Conservation (phyloP, 352 stramenopile genomes). For the Globisporangium apiculatum region DNA sequence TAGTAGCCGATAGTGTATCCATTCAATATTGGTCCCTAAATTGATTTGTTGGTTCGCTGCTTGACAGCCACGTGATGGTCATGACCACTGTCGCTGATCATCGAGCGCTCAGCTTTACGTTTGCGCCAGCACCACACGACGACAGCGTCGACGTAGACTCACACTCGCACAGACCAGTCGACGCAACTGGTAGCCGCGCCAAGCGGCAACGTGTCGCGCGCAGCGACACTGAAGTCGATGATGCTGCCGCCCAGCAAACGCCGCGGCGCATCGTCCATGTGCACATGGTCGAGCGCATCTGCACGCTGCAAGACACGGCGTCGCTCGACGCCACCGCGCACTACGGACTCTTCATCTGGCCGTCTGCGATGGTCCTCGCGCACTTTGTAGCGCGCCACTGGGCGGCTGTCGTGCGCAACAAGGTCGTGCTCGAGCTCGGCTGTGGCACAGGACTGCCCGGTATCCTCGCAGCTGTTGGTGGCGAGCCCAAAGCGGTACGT, state of each 20-base stretch:
- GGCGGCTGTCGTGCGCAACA: slow-evolving; percentile 17
- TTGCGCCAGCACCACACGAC: background rate
- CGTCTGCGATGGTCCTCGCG: slow-evolving; percentile 42
- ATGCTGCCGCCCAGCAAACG: background rate
- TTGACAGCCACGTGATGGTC: no score
- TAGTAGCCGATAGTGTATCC: no score
- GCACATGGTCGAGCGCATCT: slow-evolving; percentile 50
- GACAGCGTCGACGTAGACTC: background rate
- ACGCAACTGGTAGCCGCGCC: background rate
- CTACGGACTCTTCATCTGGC: slow-evolving; percentile 68
- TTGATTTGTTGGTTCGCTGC: no score
- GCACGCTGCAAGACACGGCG: slow-evolving; percentile 21
- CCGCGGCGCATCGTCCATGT: slow-evolving; percentile 17
- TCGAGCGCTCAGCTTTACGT: background rate
- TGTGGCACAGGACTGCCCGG: slow-evolving; percentile 62
- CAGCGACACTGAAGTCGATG: background rate
- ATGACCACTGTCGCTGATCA: no score
- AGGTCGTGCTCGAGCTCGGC: slow-evolving; percentile 51
- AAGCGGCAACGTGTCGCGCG: slow-evolving; percentile 1
- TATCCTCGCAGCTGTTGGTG: slow-evolving; percentile 45
- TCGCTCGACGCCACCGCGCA: slow-evolving; percentile 14
- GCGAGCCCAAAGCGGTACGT: slow-evolving; percentile 17
- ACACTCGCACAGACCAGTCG: background rate
- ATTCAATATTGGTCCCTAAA: no score
- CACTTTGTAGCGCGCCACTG: slow-evolving; percentile 35